phyloP scores from a whole-genome alignment of 2,329 filamentous ascomycete genomes.

The Coniella vitis region DNA sequence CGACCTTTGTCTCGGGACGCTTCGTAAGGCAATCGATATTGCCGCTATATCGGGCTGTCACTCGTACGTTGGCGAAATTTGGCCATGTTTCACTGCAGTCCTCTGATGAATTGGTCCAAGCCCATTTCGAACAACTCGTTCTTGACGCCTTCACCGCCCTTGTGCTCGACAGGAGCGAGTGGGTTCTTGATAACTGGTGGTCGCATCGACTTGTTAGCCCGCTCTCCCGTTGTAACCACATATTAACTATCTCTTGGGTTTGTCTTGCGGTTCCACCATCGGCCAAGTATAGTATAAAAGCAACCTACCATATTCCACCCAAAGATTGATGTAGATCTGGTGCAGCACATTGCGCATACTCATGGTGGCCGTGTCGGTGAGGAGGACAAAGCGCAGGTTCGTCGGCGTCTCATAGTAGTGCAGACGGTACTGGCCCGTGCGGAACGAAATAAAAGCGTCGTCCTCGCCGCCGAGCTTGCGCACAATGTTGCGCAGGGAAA shows the following conservation, averaged over 20 bases:
- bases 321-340: constrained; percentile 97
- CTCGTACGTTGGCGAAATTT: not conserved
- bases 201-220: constrained; percentile 13
- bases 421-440: constrained; percentile 92
- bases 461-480: constrained; percentile 90
- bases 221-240: not conserved
- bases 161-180: constrained; percentile 61
- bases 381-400: constrained; percentile 91
- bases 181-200: constrained; percentile 65
- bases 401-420: constrained; percentile 99
- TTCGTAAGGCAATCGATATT: no score
- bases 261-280: not conserved
- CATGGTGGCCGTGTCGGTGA: constrained; percentile 81
- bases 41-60: not conserved
- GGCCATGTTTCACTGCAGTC: constrained; percentile 30
- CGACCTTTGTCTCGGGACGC: no score
- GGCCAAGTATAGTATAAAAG: no score
- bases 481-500: constrained; percentile 93
- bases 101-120: constrained; percentile 70
- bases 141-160: constrained; percentile 60
- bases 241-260: no score
- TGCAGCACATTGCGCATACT: constrained; percentile 93
- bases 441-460: constrained; percentile 90
- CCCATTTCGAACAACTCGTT: constrained; percentile 67
- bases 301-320: constrained; percentile 80